phyloP scores from a whole-genome alignment of 1,284 basidiomycete species.

The Ganoderma sinense region DNA sequence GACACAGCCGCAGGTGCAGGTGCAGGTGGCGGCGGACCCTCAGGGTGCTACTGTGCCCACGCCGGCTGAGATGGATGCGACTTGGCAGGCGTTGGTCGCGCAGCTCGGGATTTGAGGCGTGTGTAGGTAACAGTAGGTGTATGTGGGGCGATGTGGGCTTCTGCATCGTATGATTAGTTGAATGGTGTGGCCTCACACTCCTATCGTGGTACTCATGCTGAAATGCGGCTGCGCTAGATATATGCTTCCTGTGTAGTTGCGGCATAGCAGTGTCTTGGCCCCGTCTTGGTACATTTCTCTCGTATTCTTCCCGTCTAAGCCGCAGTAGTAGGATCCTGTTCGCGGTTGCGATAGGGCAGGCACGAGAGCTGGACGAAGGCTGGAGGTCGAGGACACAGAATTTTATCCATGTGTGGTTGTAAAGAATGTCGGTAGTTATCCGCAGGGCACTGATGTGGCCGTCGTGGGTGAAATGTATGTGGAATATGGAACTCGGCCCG shows the following conservation, averaged over 20 bases:
- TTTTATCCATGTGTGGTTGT: background rate
- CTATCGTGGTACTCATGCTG: background rate
- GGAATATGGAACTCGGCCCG: background rate
- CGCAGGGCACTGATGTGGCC: background rate
- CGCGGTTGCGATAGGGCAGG: background rate
- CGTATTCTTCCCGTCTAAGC: background rate
- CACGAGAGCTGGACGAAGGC: constrained; percentile 8
- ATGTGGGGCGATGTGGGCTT: background rate
- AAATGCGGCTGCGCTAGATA: background rate
- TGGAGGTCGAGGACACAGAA: background rate
- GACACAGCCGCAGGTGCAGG: constrained; percentile 20
- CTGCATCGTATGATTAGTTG: background rate
- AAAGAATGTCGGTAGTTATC: background rate
- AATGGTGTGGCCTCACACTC: background rate
- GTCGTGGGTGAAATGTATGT: background rate
- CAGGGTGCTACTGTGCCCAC: constrained; percentile 27
- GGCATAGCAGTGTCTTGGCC: background rate
- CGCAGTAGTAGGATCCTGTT: background rate
- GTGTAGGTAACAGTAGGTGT: too few species aligned
- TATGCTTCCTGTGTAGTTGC: background rate
- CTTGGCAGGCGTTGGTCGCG: constrained; percentile 72
- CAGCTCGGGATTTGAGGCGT: constrained; percentile 55
- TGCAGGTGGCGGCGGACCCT: constrained; percentile 25
- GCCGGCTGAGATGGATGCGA: constrained; percentile 51
- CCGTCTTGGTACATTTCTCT: constrained; percentile 8